phyloP scores from a whole-genome alignment of 2,329 filamentous ascomycete species.

The Knufia petricola region DNA sequence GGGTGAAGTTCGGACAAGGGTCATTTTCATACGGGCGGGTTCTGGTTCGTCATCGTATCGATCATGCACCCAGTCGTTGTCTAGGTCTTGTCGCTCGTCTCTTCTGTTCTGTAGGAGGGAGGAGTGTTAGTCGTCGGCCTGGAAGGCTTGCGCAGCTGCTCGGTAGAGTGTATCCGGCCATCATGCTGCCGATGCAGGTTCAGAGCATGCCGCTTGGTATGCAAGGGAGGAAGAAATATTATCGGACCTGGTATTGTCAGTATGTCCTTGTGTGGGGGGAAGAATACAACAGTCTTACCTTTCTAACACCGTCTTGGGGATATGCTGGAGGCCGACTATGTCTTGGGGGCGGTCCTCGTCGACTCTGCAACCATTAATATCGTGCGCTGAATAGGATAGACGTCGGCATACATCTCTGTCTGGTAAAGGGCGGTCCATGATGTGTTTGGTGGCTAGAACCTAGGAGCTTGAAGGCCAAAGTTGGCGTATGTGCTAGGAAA shows the following conservation, averaged over 20 bases:
- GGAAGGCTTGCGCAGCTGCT: constrained; percentile 21
- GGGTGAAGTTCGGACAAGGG: background rate
- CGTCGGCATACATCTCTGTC: constrained; percentile 47
- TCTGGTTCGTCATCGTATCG: constrained; percentile 65
- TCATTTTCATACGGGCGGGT: constrained; percentile 24
- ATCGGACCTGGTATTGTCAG: constrained; percentile 18
- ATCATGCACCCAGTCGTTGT: constrained; percentile 83
- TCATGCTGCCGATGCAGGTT: constrained; percentile 18
- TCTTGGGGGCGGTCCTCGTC: constrained; percentile 26
- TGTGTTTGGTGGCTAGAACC: too few relatives aligned
- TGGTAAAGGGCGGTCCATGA: constrained; percentile 53
- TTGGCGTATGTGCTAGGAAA: too few relatives aligned
- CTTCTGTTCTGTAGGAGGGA: constrained; percentile 35
- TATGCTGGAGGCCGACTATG: constrained; percentile 38
- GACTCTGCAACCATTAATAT: constrained; percentile 23
- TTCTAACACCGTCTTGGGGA: constrained; percentile 80
- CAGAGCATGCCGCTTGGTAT: constrained; percentile 12
- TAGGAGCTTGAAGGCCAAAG: too few relatives aligned
- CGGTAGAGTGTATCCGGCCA: constrained; percentile 27
- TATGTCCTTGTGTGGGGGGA: constrained; percentile 10
- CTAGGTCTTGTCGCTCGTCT: constrained; percentile 37
- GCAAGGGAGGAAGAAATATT: constrained; percentile 31
- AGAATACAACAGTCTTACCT: constrained; percentile 47
- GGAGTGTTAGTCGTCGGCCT: constrained; percentile 37
- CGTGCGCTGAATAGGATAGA: background rate